phyloP scores from a whole-genome alignment of 2,329 filamentous ascomycete genomes.

The Boeremia lycopersici region DNA sequence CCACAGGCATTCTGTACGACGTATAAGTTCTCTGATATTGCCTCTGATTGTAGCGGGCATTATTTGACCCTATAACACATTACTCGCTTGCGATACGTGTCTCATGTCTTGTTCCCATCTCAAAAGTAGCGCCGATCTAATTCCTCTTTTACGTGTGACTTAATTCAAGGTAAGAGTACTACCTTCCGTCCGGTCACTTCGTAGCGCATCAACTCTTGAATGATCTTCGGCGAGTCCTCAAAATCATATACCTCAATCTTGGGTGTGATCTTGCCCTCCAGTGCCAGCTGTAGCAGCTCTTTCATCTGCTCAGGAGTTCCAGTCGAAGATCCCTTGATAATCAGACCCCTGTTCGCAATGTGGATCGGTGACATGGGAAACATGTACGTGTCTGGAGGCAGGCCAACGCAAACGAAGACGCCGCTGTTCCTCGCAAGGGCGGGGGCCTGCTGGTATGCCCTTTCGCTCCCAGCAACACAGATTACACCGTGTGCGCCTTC shows the following conservation, averaged over 20 bases:
- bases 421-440: conserved; percentile 53
- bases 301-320: conserved; percentile 55
- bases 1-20: too few relatives aligned
- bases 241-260: conserved; percentile 47
- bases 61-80: too few relatives aligned
- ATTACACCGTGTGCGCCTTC: conserved; percentile 56
- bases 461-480: conserved; percentile 54
- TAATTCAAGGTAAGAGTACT: conserved; percentile 34
- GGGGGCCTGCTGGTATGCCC: conserved; percentile 53
- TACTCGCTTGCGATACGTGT: too few relatives aligned
- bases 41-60: too few relatives aligned
- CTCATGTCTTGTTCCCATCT: not conserved
- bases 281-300: conserved; percentile 52
- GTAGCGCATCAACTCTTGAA: conserved; percentile 41
- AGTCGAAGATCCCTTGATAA: conserved; percentile 55
- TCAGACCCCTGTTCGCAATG: conserved; percentile 53
- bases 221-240: conserved; percentile 43
- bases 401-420: conserved; percentile 55
- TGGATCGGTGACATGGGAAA: conserved; percentile 55
- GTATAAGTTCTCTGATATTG: too few relatives aligned
- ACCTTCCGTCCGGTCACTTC: conserved; percentile 47
- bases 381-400: conserved; percentile 52
- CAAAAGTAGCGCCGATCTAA: not conserved
- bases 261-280: conserved; percentile 50
- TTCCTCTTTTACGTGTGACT: not conserved